Evolutionary conservation across 345 rosid species (phyloP).

Genomic region (Carallia brachiata): DNA sequence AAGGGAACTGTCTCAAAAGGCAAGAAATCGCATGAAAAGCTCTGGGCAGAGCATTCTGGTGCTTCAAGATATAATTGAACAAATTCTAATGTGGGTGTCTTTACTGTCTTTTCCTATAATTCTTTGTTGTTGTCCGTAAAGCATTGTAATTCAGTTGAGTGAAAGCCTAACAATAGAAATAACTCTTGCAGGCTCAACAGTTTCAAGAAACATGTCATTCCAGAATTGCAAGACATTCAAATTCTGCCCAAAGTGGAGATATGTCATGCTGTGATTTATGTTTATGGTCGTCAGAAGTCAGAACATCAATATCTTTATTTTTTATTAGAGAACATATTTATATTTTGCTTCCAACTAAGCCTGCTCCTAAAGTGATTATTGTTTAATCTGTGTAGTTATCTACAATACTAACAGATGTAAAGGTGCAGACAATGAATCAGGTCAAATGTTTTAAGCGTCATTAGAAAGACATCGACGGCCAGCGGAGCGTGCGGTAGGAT

Average conservation of each 20-base stretch:
- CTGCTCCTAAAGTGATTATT: slow-evolving; percentile 14
- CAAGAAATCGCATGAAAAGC: slow-evolving; percentile 48
- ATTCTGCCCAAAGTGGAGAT: slow-evolving; percentile 46
- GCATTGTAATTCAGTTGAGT: not conserved
- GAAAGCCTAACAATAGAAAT: slow-evolving; percentile 1
- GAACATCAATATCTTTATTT: not conserved
- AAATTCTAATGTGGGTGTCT: slow-evolving; percentile 14
- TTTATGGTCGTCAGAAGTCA: not conserved
- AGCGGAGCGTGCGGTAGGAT: slow-evolving; percentile 79
- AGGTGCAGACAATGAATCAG: slow-evolving; percentile 50
- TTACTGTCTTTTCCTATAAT: not conserved
- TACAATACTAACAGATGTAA: slow-evolving; percentile 28
- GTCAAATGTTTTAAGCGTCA: slow-evolving; percentile 61
- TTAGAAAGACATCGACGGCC: slow-evolving; percentile 77
- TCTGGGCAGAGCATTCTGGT: slow-evolving; percentile 41
- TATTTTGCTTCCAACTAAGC: not conserved
- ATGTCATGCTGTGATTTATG: slow-evolving; percentile 14
- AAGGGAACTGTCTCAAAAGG: slow-evolving; percentile 65
- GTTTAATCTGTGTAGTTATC: slow-evolving; percentile 35
- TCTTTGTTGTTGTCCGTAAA: slow-evolving; percentile 4
- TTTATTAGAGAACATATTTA: not conserved
- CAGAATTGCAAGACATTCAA: slow-evolving; percentile 30
- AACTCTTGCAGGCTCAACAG: slow-evolving; percentile 56
- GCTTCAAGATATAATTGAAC: slow-evolving; percentile 41
- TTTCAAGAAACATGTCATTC: slow-evolving; percentile 45